Evolutionary conservation across 768 basidiomycete species (phyloP).

Genomic region (Naematelia aurantialba): DNA sequence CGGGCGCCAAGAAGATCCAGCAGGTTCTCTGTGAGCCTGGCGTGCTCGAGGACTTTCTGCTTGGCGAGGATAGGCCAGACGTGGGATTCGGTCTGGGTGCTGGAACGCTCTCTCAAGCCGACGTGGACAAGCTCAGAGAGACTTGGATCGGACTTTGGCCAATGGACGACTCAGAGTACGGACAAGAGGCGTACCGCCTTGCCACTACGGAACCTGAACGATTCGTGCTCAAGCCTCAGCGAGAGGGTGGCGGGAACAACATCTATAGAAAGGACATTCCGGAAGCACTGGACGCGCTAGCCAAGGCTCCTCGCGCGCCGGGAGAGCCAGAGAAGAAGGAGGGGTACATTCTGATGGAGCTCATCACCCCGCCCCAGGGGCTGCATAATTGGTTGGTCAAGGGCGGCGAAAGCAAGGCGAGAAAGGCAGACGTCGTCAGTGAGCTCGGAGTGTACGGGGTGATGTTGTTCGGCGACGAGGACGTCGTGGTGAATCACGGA

Average conservation of each 20-base stretch:
- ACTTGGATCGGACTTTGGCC: slow-evolving; percentile 92
- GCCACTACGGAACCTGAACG: slow-evolving; percentile 57
- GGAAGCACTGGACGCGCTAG: slow-evolving; percentile 64
- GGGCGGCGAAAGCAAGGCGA: slow-evolving; percentile 59
- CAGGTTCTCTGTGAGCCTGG: slow-evolving; percentile 73
- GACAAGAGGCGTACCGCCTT: slow-evolving; percentile 56
- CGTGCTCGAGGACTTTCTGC: slow-evolving; percentile 69
- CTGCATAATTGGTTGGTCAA: slow-evolving; percentile 71
- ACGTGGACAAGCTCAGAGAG: slow-evolving; percentile 59
- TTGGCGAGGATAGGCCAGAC: slow-evolving; percentile 32
- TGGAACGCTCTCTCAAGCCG: slow-evolving; percentile 41
- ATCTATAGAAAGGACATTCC: slow-evolving; percentile 82
- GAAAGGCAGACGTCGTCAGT: slow-evolving; percentile 69
- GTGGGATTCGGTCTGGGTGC: slow-evolving; percentile 37
- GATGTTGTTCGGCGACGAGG: slow-evolving; percentile 63
- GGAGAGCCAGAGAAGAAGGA: slow-evolving; percentile 57
- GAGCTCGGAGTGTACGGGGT: slow-evolving; percentile 93
- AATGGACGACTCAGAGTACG: slow-evolving; percentile 53
- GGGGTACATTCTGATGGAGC: slow-evolving; percentile 94
- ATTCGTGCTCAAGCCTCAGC: slow-evolving; percentile 90
- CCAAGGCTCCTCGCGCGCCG: slow-evolving; percentile 31
- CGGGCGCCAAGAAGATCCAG: slow-evolving; percentile 93
- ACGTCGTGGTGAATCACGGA: slow-evolving; percentile 59
- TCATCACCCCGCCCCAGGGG: slow-evolving; percentile 73
- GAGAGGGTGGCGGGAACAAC: slow-evolving; percentile 98